These are phyloP conservation scores for Vitis rotundifolia DNA, from an alignment of 164 flowering plant species.

Conservation along the genomic window DNA sequence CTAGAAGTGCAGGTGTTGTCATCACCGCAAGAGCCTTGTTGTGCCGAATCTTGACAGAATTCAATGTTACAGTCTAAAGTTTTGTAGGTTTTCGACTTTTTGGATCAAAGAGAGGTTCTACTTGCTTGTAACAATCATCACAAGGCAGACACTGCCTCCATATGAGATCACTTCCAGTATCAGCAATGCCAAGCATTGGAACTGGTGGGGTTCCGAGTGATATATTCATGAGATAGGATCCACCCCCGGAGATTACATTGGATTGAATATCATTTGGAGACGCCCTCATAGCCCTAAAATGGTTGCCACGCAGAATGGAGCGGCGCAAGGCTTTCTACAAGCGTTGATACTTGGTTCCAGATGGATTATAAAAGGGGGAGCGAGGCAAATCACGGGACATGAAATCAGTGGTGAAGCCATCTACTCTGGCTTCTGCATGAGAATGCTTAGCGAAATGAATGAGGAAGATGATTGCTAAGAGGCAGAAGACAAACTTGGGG, in stretches of 20 bases:
- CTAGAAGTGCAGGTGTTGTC: slow-evolving; percentile 1
- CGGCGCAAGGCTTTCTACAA: slow-evolving; percentile 8
- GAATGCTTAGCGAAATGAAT: background rate
- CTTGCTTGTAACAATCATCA: slow-evolving; percentile 26
- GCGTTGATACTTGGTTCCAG: background rate
- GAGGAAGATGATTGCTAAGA: too few species aligned
- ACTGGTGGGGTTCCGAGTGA: slow-evolving; percentile 36
- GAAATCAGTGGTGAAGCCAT: slow-evolving; percentile 34
- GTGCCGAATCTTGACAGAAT: too few species aligned
- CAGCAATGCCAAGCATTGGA: slow-evolving; percentile 27
- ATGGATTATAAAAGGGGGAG: slow-evolving; percentile 38
- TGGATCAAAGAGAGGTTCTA: slow-evolving; percentile 32
- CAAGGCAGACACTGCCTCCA: slow-evolving; percentile 53
- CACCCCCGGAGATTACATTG: background rate
- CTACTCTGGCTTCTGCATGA: background rate
- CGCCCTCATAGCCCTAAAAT: background rate
- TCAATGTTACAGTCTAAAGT: too few species aligned
- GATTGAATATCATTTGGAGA: background rate
- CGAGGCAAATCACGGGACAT: slow-evolving; percentile 40
- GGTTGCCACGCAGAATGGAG: slow-evolving; percentile 21
- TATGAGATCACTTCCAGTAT: slow-evolving; percentile 45
- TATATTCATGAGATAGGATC: slow-evolving; percentile 17
- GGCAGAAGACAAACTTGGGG: too few species aligned
- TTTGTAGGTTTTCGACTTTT: slow-evolving; percentile 10
- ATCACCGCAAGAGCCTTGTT: background rate